Percentiles rank a stretch among this genome's conserved stretches.
These are phyloP conservation scores for Spinacia oleracea DNA, from an alignment of 179 eudicot genomes.

Conservation along the genomic window DNA sequence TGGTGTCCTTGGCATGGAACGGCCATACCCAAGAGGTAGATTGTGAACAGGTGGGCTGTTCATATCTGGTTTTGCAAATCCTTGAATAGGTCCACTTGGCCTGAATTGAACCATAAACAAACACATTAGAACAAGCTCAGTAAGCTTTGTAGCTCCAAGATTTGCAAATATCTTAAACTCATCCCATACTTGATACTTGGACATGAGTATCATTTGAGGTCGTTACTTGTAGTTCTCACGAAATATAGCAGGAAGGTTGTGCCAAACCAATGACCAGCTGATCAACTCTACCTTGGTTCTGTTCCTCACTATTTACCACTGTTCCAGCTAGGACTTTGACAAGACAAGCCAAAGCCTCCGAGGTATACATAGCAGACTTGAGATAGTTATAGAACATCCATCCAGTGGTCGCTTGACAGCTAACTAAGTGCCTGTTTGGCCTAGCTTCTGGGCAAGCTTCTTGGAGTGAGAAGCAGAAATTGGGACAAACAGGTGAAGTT, in stretches of 20 bases:
- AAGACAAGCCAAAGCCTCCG: not conserved
- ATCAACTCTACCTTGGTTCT: not conserved
- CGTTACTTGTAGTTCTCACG: too few relatives aligned
- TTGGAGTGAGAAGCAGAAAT: too few relatives aligned
- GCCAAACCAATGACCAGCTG: not conserved
- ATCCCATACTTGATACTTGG: not conserved
- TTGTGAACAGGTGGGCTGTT: conserved; percentile 52
- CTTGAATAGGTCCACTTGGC: conserved; percentile 56
- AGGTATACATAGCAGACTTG: not conserved
- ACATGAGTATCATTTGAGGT: too few relatives aligned
- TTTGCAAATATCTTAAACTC: not conserved
- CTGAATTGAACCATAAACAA: conserved; percentile 39
- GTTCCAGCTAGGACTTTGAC: not conserved
- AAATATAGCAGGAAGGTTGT: not conserved
- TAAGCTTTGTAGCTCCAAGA: not conserved
- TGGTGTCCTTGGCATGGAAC: conserved; percentile 52
- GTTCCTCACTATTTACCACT: not conserved
- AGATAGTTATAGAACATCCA: not conserved
- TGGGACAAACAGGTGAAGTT: too few relatives aligned
- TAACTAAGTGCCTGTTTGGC: too few relatives aligned
- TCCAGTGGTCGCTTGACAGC: not conserved
- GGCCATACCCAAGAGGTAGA: conserved; percentile 49
- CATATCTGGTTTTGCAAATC: conserved; percentile 49
- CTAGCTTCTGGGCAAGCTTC: too few relatives aligned
- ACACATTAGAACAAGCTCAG: conserved; percentile 4